Conservation (phyloP, 2,329 filamentous ascomycete genomes). For the Diaporthe velutina region DNA sequence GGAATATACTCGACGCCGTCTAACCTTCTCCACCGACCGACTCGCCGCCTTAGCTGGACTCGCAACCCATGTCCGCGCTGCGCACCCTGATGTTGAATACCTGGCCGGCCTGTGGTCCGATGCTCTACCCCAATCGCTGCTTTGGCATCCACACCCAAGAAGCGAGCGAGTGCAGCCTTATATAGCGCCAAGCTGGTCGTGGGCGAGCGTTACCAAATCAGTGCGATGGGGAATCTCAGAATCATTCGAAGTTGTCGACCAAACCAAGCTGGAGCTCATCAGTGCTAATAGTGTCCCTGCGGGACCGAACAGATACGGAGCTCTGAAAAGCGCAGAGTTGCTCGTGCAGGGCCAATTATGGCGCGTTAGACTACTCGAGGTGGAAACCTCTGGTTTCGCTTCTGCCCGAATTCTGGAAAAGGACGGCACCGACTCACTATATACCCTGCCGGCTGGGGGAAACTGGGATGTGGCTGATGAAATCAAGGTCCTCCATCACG, state of each 20-base stretch:
- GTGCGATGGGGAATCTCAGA: neutral
- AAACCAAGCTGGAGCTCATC: neutral
- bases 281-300: neutral
- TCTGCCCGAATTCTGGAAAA: neutral
- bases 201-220: neutral
- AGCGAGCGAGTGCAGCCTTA: neutral
- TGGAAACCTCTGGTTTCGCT: neutral
- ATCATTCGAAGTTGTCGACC: rapidly evolving
- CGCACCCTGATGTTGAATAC: neutral
- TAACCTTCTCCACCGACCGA: neutral
- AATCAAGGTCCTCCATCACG: too few relatives aligned
- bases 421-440: neutral
- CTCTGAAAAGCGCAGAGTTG: neutral
- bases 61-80: neutral
- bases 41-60: neutral
- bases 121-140: neutral
- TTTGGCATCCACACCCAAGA: neutral
- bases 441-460: neutral
- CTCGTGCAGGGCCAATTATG: neutral
- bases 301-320: neutral
- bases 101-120: neutral
- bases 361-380: neutral
- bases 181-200: conserved; percentile 11
- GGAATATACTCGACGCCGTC: neutral
- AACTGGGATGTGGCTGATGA: neutral